Conservation (phyloP, 2,329 filamentous ascomycete species). For the Cladophialophora carrionii region DNA sequence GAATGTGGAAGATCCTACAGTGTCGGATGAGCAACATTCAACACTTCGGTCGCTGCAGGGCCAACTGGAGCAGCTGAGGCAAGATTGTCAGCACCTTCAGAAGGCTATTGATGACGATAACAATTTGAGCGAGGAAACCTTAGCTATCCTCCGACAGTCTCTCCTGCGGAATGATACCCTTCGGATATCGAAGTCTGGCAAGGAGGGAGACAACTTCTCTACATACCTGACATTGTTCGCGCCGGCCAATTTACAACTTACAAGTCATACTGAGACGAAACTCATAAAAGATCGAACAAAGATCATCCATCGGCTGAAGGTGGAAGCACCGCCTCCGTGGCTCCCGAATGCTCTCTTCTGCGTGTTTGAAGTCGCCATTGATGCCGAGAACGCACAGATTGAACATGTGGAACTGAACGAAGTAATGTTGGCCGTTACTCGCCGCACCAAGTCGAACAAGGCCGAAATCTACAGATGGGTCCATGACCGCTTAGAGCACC, state of each 20-base stretch:
- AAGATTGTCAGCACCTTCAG: conserved; percentile 22
- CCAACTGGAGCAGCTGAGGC: conserved; percentile 16
- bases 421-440: conserved; percentile 7
- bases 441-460: conserved; percentile 4
- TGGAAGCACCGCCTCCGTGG: conserved; percentile 36
- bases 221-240: conserved; percentile 35
- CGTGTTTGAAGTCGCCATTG: conserved; percentile 30
- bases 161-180: not conserved
- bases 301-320: conserved; percentile 28
- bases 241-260: conserved; percentile 34
- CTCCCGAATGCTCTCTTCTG: conserved; percentile 24
- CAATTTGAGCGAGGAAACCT: conserved; percentile 14
- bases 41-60: conserved; percentile 20
- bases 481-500: conserved; percentile 24
- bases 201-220: conserved; percentile 2
- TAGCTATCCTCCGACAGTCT: conserved; percentile 12
- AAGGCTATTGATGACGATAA: conserved; percentile 17
- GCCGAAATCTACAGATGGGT: conserved; percentile 35
- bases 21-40: conserved; percentile 18
- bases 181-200: not conserved
- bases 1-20: conserved; percentile 16
- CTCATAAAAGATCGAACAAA: conserved; percentile 22
- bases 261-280: conserved; percentile 21
- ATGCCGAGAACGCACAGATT: conserved; percentile 28
- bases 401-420: conserved; percentile 22